These are phyloP conservation scores for Colletotrichum magnum DNA, from an alignment of 2,329 filamentous ascomycete species.

Conservation along the genomic window DNA sequence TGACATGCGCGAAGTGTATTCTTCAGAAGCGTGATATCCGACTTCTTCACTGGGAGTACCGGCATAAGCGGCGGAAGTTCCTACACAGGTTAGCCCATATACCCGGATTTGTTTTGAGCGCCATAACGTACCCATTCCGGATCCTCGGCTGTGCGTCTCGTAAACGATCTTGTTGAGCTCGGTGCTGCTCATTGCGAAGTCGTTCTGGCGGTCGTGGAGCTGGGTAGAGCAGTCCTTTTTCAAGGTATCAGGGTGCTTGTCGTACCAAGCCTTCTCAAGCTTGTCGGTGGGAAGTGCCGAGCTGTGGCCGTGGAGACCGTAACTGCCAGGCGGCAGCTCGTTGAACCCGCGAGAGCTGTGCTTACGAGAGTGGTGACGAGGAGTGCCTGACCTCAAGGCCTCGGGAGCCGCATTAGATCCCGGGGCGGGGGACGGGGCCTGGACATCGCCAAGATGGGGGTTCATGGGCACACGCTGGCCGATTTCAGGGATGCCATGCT, in stretches of 20 bases:
- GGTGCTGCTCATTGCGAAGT: slow-evolving; percentile 90
- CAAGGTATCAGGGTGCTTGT: slow-evolving; percentile 87
- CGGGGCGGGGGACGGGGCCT: slow-evolving; percentile 88
- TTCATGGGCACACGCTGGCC: slow-evolving; percentile 95
- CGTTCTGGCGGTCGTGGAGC: slow-evolving; percentile 70
- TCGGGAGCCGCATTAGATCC: slow-evolving; percentile 54
- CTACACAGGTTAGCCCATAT: slow-evolving; percentile 60
- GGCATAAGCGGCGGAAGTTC: slow-evolving; percentile 71
- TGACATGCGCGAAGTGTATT: slow-evolving; percentile 82
- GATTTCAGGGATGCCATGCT: slow-evolving; percentile 92
- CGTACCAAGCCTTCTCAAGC: slow-evolving; percentile 92
- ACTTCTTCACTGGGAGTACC: slow-evolving; percentile 92
- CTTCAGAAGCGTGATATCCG: slow-evolving; percentile 88
- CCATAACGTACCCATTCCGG: slow-evolving; percentile 62
- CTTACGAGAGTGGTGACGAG: slow-evolving; percentile 76
- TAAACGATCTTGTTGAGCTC: slow-evolving; percentile 92
- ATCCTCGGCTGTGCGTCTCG: slow-evolving; percentile 72
- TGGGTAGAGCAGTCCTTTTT: slow-evolving; percentile 78
- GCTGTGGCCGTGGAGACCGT: slow-evolving; percentile 87
- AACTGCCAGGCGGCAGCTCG: slow-evolving; percentile 85
- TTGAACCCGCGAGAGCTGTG: slow-evolving; percentile 80
- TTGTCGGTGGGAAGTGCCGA: slow-evolving; percentile 77
- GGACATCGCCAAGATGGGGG: slow-evolving; percentile 91
- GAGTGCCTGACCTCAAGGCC: slow-evolving; percentile 51
- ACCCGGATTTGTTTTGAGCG: neutral